Base-by-base conservation (phyloP, 2,329 filamentous ascomycete species). In the Fusarium euwallaceae region DNA sequence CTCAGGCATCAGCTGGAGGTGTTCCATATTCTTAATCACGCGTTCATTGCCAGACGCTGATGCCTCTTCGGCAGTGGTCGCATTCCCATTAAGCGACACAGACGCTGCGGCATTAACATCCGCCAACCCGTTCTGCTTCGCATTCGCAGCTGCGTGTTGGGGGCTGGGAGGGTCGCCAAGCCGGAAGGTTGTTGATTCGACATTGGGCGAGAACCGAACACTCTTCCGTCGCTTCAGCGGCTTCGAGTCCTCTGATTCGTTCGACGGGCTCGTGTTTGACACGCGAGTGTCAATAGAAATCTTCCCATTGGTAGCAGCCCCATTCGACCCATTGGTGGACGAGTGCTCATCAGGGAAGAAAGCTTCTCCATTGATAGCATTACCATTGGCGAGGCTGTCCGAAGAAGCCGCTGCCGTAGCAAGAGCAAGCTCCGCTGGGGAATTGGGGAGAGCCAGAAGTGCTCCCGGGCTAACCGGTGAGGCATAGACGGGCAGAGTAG, bases 1-100 rank as follows among this genome's bases (percentile, higher is more conserved):
- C 82, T 98, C 95, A 0, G 93, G 89, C 4, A 93, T 95, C 10
- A 99, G 87, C 81, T 98, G 97, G n/a, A 98, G 91, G 79, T 98
- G 95, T 79, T 99, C 97, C 84, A 85, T 88, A 74, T 90, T 87
- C 61, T 82, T 77, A 4, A 89, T 78, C n/a, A 70, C 61, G 2
- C 56, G 37, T 20, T 41, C 61, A 27, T 62, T 24, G 34, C 29
- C 20, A 12, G 56, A 43, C 4, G n/a, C 58, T 8, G 58, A 39
- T 14, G 10, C 51, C 3, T 48, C 51, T 41, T 55, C 63, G 12
- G 53, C 61, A 8, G 64, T 36, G 16, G n/a, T n/a, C 6, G 45
- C 24, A 41, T 22, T 43, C 12, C 51, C 73, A 17, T 68, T 67
- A n/a, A 72, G 12, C 20, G 53, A 56, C 20, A 64, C 66, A 1